A percentile compares a stretch with the other conserved stretches of the same genome.
Conservation (phyloP, 2,329 filamentous ascomycete genomes). For the Alternaria dauci region DNA sequence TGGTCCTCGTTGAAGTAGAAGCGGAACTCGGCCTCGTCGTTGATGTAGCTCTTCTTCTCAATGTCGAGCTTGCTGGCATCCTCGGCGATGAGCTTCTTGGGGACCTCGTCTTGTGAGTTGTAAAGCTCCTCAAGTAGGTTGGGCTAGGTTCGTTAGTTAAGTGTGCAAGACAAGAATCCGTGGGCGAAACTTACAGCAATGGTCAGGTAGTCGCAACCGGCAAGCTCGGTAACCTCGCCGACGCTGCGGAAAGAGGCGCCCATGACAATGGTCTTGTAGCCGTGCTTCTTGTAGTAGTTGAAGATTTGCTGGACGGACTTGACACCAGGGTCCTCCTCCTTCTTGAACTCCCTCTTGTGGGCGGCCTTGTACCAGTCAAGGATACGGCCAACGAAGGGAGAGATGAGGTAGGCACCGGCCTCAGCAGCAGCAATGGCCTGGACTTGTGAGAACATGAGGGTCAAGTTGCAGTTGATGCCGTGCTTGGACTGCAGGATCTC, state of each 20-base stretch:
- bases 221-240: conserved; percentile 97
- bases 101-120: conserved; percentile 81
- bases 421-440: conserved; percentile 97
- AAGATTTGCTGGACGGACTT: conserved; percentile 92
- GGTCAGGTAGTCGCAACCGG: conserved; percentile 98
- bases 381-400: conserved; percentile 98
- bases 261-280: conserved; percentile 99
- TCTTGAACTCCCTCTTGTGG: conserved; percentile 90
- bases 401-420: conserved; percentile 96
- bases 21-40: conserved; percentile 88
- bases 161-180: not conserved
- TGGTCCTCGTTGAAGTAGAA: conserved; percentile 99
- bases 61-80: conserved; percentile 74
- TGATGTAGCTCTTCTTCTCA: conserved; percentile 89
- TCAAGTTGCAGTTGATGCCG: conserved; percentile 98
- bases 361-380: conserved; percentile 99
- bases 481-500: conserved; percentile 96
- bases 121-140: conserved; percentile 92
- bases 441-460: conserved; percentile 94
- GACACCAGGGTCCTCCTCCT: conserved; percentile 94
- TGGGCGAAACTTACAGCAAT: conserved; percentile 75
- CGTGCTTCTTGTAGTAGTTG: conserved; percentile 99
- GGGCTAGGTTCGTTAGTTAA: conserved; percentile 64
- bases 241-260: conserved; percentile 96
- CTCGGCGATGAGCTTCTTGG: conserved; percentile 88